phyloP scores from a whole-genome alignment of 176 grass and related monocot species.

The Elaeis guineensis region DNA sequence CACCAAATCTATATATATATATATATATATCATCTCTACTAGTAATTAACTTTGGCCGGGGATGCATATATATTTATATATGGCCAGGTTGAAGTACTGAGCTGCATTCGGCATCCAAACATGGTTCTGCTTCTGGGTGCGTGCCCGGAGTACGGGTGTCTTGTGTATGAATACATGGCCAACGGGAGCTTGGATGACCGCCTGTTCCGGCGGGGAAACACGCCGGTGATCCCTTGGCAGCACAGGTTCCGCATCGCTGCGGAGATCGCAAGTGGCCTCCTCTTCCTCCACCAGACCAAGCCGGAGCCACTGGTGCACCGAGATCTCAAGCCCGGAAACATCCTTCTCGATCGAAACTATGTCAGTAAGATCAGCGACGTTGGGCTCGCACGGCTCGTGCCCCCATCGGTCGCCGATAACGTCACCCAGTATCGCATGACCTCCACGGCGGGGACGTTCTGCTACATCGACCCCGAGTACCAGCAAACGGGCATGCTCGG shows the following conservation, averaged over 20 bases:
- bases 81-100: conserved; percentile 82
- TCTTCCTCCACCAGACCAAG: conserved; percentile 69
- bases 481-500: conserved; percentile 71
- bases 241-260: conserved; percentile 71
- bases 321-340: conserved; percentile 85
- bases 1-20: too few relatives aligned
- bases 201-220: conserved; percentile 48
- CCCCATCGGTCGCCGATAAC: conserved; percentile 29
- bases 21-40: too few relatives aligned
- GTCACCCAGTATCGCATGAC: conserved; percentile 60
- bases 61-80: too few relatives aligned
- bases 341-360: conserved; percentile 52
- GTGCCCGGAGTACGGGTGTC: conserved; percentile 72
- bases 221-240: conserved; percentile 51
- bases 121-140: conserved; percentile 85
- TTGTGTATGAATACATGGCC: conserved; percentile 83
- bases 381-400: conserved; percentile 70
- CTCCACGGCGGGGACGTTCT: conserved; percentile 57
- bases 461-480: conserved; percentile 93
- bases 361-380: conserved; percentile 68
- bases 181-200: conserved; percentile 80
- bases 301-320: conserved; percentile 84
- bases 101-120: conserved; percentile 67
- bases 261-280: conserved; percentile 57
- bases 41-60: too few relatives aligned